Conservation (phyloP, 805 yeast genomes). For the Sugiyamaella lignohabitans region DNA sequence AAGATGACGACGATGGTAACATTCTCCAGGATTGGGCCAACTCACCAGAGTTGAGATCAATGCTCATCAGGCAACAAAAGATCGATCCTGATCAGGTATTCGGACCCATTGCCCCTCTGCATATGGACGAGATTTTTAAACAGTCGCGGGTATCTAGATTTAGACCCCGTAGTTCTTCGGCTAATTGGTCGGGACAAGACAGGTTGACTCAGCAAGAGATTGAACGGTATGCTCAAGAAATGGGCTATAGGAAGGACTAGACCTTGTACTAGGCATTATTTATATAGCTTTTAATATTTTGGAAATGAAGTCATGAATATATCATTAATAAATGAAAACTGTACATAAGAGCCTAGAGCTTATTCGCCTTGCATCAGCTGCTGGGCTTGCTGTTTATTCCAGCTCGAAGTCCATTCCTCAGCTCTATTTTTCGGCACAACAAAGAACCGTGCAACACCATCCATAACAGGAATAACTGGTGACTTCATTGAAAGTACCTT, state of each 20-base stretch:
- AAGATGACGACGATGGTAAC: slow-evolving; percentile 42
- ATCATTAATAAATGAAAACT: background rate
- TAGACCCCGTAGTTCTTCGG: slow-evolving; percentile 51
- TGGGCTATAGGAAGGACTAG: slow-evolving; percentile 37
- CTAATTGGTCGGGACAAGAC: slow-evolving; percentile 44
- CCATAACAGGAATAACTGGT: slow-evolving; percentile 72
- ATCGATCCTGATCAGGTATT: slow-evolving; percentile 64
- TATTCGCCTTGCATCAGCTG: background rate
- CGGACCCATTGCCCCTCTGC: slow-evolving; percentile 66
- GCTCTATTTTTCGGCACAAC: slow-evolving; percentile 71
- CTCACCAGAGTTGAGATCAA: slow-evolving; percentile 47
- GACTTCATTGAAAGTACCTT: slow-evolving; percentile 54
- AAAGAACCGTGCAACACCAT: slow-evolving; percentile 61
- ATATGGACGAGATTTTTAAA: slow-evolving; percentile 63
- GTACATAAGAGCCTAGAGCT: background rate
- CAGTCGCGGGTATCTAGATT: slow-evolving; percentile 39
- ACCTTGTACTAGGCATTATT: background rate
- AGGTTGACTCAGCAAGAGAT: slow-evolving; percentile 42
- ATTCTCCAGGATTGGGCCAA: slow-evolving; percentile 56
- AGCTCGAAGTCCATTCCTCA: slow-evolving; percentile 49
- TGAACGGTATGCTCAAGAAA: slow-evolving; percentile 41
- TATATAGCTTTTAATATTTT: background rate
- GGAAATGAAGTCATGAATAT: background rate
- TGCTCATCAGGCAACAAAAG: slow-evolving; percentile 41
- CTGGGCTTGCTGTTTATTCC: slow-evolving; percentile 28